These are phyloP conservation scores for Afroboletus lepidellus DNA, from an alignment of 1,284 basidiomycete species.

Conservation along the genomic window DNA sequence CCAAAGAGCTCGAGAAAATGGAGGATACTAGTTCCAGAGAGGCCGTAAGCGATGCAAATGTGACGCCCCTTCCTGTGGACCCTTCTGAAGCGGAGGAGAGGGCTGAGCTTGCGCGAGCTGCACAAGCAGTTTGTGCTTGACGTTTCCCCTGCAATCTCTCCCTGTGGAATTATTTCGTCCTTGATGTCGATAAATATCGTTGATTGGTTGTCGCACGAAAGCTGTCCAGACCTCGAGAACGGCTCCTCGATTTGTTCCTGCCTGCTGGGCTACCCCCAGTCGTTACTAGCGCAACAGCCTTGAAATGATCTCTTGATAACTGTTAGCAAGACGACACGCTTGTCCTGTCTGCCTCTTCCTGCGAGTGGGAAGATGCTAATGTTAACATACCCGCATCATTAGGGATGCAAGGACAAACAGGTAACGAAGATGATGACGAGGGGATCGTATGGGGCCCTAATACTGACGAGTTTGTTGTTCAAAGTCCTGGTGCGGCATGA, in stretches of 20 bases:
- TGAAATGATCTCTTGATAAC: too few species aligned
- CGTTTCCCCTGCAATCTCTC: neutral
- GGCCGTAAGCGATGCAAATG: neutral
- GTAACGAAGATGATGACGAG: too few species aligned
- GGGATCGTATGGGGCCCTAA: too few species aligned
- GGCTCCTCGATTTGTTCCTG: too few species aligned
- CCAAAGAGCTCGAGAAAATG: conserved; percentile 59
- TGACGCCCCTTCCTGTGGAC: conserved; percentile 1
- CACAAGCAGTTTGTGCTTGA: conserved; percentile 20
- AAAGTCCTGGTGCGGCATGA: too few species aligned
- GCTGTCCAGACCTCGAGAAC: neutral
- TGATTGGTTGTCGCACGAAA: neutral
- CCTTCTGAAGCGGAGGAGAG: conserved; percentile 9
- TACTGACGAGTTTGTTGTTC: too few species aligned
- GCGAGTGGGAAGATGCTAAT: neutral
- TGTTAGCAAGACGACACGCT: too few species aligned
- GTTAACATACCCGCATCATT: neutral
- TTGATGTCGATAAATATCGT: neutral
- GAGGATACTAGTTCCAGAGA: conserved; percentile 30
- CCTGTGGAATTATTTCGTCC: neutral
- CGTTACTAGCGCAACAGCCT: too few species aligned
- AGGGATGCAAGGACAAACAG: too few species aligned
- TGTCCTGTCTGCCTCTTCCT: too few species aligned
- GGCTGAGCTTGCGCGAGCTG: conserved; percentile 20
- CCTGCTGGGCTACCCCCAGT: too few species aligned